phyloP scores from a whole-genome alignment of 2,329 filamentous ascomycete genomes.

The Aciculosporium take region DNA sequence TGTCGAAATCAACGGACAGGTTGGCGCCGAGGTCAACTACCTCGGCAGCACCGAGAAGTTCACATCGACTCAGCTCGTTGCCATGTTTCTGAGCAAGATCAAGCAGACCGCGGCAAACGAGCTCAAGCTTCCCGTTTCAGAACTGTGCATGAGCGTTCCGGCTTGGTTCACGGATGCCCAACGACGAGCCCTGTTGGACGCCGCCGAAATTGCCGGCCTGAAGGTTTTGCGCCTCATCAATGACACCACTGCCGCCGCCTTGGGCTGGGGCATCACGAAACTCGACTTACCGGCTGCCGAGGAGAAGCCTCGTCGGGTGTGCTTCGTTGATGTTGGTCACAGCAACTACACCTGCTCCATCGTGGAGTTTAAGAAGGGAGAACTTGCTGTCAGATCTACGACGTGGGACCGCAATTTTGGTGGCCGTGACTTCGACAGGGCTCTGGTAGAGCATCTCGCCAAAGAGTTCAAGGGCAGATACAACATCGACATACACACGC shows the following conservation, averaged over 20 bases:
- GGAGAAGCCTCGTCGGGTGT: slow-evolving; percentile 82
- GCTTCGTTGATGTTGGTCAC: slow-evolving; percentile 90
- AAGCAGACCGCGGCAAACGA: slow-evolving; percentile 76
- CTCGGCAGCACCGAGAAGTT: slow-evolving; percentile 91
- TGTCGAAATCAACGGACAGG: slow-evolving; percentile 83
- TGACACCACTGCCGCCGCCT: slow-evolving; percentile 88
- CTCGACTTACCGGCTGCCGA: slow-evolving; percentile 76
- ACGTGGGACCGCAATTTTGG: slow-evolving; percentile 93
- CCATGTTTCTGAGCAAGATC: slow-evolving; percentile 93
- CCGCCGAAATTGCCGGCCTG: slow-evolving; percentile 82
- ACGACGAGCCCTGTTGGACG: slow-evolving; percentile 77
- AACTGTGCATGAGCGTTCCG: slow-evolving; percentile 87
- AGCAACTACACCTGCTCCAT: slow-evolving; percentile 90
- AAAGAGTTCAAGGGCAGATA: slow-evolving; percentile 95
- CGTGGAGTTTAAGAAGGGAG: slow-evolving; percentile 94
- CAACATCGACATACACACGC: slow-evolving; percentile 88
- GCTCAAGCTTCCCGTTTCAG: slow-evolving; percentile 79
- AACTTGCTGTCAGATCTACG: slow-evolving; percentile 84
- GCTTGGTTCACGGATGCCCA: slow-evolving; percentile 96
- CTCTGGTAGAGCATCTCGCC: slow-evolving; percentile 84
- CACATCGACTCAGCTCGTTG: slow-evolving; percentile 81
- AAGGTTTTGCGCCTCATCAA: slow-evolving; percentile 93
- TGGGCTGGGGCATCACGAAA: slow-evolving; percentile 97
- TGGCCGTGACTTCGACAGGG: slow-evolving; percentile 93
- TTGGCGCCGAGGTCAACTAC: slow-evolving; percentile 87